Evolutionary conservation across 371 early-diverging fungal genomes (phyloP).

Genomic region (Entomophthora muscae): DNA sequence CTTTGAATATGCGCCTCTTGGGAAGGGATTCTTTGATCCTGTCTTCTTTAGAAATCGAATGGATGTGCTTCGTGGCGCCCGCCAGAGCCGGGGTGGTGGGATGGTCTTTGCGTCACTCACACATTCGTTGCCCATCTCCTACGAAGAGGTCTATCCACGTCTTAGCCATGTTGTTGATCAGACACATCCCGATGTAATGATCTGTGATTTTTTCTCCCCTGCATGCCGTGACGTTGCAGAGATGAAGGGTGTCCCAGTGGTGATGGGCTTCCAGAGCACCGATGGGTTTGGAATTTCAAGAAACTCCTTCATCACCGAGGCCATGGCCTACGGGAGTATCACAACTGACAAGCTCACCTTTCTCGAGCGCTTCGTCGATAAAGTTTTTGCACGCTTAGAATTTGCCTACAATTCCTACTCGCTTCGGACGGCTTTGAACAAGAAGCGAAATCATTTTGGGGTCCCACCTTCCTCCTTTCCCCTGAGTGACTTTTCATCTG

Average conservation of each 20-base stretch:
- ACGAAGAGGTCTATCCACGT: too few relatives aligned
- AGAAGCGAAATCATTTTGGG: background rate
- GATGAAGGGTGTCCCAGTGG: background rate
- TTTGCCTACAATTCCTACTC: background rate
- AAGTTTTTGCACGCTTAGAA: background rate
- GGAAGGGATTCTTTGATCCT: too few relatives aligned
- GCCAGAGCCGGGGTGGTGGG: too few relatives aligned
- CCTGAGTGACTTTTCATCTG: background rate
- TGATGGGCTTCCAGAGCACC: background rate
- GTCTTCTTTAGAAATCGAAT: too few relatives aligned
- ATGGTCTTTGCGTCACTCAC: too few relatives aligned
- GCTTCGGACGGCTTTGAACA: background rate
- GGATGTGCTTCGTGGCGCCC: too few relatives aligned
- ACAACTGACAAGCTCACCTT: background rate
- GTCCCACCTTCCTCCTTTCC: background rate
- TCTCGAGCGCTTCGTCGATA: background rate
- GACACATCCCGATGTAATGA: background rate
- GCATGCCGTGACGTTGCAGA: background rate
- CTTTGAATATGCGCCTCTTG: too few relatives aligned
- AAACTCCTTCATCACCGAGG: background rate
- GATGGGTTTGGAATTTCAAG: background rate
- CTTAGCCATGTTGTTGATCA: background rate
- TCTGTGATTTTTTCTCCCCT: too few relatives aligned
- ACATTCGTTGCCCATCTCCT: too few relatives aligned
- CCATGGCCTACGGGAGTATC: background rate